Conservation (phyloP, 805 yeast genomes). For the Cyberlindnera veronae region DNA sequence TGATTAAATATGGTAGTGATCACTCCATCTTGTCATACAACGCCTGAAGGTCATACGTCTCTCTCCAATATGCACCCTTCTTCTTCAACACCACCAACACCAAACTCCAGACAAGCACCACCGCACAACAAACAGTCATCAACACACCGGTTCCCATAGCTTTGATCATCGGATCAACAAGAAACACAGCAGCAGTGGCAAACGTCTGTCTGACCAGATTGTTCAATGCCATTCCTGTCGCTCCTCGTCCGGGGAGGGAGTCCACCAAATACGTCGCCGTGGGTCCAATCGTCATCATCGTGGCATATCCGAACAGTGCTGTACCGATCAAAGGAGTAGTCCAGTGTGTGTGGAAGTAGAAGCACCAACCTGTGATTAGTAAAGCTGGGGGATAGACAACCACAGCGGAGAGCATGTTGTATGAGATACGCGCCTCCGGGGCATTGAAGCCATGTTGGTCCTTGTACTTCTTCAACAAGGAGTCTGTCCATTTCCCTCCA, state of each 20-base stretch:
- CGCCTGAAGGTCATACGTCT: conserved; percentile 52
- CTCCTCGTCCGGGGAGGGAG: conserved; percentile 81
- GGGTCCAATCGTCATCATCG: conserved; percentile 80
- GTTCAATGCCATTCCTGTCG: conserved; percentile 83
- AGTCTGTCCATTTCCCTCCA: conserved; percentile 81
- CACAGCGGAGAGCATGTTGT: conserved; percentile 68
- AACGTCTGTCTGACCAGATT: conserved; percentile 68
- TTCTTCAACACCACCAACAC: conserved; percentile 46
- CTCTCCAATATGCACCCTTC: conserved; percentile 61
- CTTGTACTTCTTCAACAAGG: conserved; percentile 48
- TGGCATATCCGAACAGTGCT: conserved; percentile 75
- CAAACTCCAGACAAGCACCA: conserved; percentile 42
- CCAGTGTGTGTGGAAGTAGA: conserved; percentile 66
- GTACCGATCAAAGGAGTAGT: conserved; percentile 78
- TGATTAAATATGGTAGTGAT: neutral
- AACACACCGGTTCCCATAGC: conserved; percentile 73
- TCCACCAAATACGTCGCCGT: conserved; percentile 80
- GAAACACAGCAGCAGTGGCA: conserved; percentile 75
- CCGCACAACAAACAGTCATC: conserved; percentile 61
- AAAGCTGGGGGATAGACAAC: conserved; percentile 59
- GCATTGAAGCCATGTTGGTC: conserved; percentile 59
- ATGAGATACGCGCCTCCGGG: conserved; percentile 78
- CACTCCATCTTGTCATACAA: conserved; percentile 46
- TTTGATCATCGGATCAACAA: conserved; percentile 62
- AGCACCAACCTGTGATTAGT: conserved; percentile 80